Evolutionary conservation across 352 stramenopile species (phyloP).

Genomic region (Pythium utonaiense): DNA sequence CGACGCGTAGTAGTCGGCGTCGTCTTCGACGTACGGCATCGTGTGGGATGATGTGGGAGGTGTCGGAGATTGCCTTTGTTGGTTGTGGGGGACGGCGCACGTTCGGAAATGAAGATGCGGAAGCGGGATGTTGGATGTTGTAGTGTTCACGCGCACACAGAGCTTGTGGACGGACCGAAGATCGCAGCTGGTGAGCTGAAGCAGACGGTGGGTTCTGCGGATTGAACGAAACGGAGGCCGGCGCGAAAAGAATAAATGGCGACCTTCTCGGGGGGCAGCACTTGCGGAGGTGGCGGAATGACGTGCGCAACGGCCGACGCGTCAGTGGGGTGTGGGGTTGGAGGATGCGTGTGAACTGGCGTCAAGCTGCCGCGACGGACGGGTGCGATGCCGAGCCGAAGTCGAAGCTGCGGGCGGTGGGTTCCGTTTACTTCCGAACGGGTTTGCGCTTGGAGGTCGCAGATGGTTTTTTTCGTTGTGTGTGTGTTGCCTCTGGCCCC

Average conservation of each 20-base stretch:
- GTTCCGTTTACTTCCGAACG: conserved; percentile 14
- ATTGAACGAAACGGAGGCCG: background rate
- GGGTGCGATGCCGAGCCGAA: background rate
- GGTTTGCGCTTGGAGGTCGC: background rate
- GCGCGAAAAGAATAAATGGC: conserved; percentile 6
- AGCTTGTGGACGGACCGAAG: background rate
- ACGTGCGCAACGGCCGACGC: conserved; percentile 25
- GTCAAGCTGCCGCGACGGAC: background rate
- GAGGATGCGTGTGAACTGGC: conserved; percentile 8
- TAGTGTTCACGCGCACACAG: background rate
- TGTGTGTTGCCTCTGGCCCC: background rate
- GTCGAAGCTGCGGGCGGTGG: conserved; percentile 5
- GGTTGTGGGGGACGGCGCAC: background rate
- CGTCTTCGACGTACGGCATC: conserved; percentile 21
- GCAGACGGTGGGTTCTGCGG: conserved; percentile 6
- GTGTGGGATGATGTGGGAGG: too few species aligned
- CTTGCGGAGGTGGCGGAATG: conserved; percentile 2
- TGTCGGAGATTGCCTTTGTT: background rate
- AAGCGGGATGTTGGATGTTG: background rate
- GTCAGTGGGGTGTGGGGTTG: conserved; percentile 11
- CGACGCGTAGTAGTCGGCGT: conserved; percentile 2
- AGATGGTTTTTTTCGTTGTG: conserved; percentile 4
- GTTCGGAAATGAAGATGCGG: conserved; percentile 1
- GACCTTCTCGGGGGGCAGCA: background rate
- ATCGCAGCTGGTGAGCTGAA: background rate